phyloP scores from a whole-genome alignment of 2,329 filamentous ascomycete species.

The Bipolaris gigantea region DNA sequence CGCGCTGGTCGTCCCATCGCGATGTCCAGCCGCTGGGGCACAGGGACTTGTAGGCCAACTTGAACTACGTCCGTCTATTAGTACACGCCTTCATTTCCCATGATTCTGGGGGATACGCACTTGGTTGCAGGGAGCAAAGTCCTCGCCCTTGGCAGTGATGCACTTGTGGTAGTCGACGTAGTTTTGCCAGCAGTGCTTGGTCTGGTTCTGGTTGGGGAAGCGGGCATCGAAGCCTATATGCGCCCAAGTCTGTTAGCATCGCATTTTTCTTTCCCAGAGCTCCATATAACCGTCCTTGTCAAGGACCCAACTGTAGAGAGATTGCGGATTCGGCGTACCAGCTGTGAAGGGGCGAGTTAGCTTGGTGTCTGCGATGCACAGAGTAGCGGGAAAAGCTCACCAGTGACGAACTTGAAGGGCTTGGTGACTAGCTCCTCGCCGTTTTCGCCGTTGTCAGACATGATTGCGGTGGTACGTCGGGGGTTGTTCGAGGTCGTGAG shows the following conservation, averaged over 20 bases:
- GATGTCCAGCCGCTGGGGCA: slow-evolving; percentile 94
- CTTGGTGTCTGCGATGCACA: slow-evolving; percentile 19
- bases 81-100: neutral
- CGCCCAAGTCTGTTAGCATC: slow-evolving; percentile 27
- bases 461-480: slow-evolving; percentile 61
- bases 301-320: slow-evolving; percentile 9
- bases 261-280: slow-evolving; percentile 6
- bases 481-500: slow-evolving; percentile 20
- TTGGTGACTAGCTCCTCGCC: slow-evolving; percentile 84
- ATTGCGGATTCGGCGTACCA: slow-evolving; percentile 41
- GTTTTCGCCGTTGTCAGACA: slow-evolving; percentile 72
- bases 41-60: slow-evolving; percentile 92
- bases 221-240: slow-evolving; percentile 90
- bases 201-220: slow-evolving; percentile 97
- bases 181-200: slow-evolving; percentile 99
- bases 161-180: slow-evolving; percentile 99
- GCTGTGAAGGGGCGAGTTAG: slow-evolving; percentile 42
- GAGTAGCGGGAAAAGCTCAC: slow-evolving; percentile 58
- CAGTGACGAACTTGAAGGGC: slow-evolving; percentile 99
- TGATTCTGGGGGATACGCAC: slow-evolving; percentile 55
- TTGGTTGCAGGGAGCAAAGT: slow-evolving; percentile 96
- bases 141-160: slow-evolving; percentile 96
- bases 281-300: neutral
- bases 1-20: slow-evolving; percentile 97
- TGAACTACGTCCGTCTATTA: slow-evolving; percentile 67